Percentiles rank a stretch among this genome's conserved stretches.
These are phyloP conservation scores for Kodamaea restingae DNA, from an alignment of 805 yeast genomes.

Conservation along the genomic window DNA sequence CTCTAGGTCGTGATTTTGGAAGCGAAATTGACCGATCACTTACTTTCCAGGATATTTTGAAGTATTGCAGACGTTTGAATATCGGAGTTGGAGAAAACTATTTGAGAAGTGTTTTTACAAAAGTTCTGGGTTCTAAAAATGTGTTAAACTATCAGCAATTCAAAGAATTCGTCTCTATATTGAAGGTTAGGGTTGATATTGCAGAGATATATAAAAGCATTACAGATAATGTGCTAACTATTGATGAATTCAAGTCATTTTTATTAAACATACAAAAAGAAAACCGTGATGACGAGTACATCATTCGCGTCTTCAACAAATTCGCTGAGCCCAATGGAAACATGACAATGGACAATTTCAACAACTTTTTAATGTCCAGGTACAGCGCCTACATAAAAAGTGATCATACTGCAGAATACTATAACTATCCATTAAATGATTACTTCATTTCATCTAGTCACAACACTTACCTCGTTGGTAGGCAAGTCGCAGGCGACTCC, in stretches of 20 bases:
- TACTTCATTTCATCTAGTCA: slow-evolving; percentile 92
- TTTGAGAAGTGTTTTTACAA: slow-evolving; percentile 47
- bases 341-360: slow-evolving; percentile 22
- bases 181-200: slow-evolving; percentile 67
- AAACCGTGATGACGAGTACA: slow-evolving; percentile 19
- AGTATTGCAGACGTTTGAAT: slow-evolving; percentile 62
- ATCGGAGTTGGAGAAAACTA: slow-evolving; percentile 61
- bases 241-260: slow-evolving; percentile 34
- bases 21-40: slow-evolving; percentile 30
- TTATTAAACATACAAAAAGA: slow-evolving; percentile 48
- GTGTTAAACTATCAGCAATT: slow-evolving; percentile 69
- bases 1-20: slow-evolving; percentile 21
- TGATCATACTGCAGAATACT: slow-evolving; percentile 16
- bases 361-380: slow-evolving; percentile 29
- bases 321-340: slow-evolving; percentile 18
- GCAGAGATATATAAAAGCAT: slow-evolving; percentile 42
- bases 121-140: slow-evolving; percentile 39
- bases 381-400: slow-evolving; percentile 18
- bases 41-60: slow-evolving; percentile 63
- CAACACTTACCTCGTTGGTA: slow-evolving; percentile 84
- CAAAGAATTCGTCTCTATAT: slow-evolving; percentile 62
- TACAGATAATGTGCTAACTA: slow-evolving; percentile 16
- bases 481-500: slow-evolving; percentile 83
- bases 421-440: slow-evolving; percentile 63
- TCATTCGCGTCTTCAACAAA: slow-evolving; percentile 27